A percentile compares a stretch with the other conserved stretches of the same genome.
phyloP scores from a whole-genome alignment of 805 yeast species.

The Tetrapisispora phaffii region DNA sequence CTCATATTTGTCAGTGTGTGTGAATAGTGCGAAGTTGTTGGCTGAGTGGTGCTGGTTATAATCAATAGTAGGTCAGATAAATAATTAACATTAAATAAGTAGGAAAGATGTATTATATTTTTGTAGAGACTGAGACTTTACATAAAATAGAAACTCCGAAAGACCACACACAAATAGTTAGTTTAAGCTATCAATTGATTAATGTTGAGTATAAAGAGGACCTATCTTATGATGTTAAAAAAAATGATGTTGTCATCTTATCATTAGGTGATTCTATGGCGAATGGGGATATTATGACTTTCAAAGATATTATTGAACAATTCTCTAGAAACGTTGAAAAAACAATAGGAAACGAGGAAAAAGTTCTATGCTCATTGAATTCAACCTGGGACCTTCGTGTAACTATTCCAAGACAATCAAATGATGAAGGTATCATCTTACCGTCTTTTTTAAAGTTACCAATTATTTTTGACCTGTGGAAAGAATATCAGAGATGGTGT shows the following conservation, averaged over 20 bases:
- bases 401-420: constrained; percentile 68
- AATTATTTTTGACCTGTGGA: constrained; percentile 61
- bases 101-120: constrained; percentile 8
- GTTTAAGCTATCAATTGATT: constrained; percentile 56
- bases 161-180: constrained; percentile 60
- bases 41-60: neutral
- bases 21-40: neutral
- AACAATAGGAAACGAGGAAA: constrained; percentile 36
- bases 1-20: neutral
- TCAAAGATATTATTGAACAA: constrained; percentile 51
- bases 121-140: constrained; percentile 14
- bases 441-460: constrained; percentile 73
- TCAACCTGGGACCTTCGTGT: constrained; percentile 65
- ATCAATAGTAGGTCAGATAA: too few species aligned
- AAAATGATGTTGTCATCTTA: constrained; percentile 39
- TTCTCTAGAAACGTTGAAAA: constrained; percentile 38
- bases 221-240: constrained; percentile 35
- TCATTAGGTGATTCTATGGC: constrained; percentile 50
- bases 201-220: constrained; percentile 36
- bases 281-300: constrained; percentile 37
- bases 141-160: constrained; percentile 29
- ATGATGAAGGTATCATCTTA: constrained; percentile 60
- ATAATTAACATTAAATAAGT: too few species aligned
- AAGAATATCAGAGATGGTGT: constrained; percentile 69
- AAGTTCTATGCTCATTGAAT: constrained; percentile 57